Conservation (phyloP, 164 flowering plant species). For the Vitis labrusca region DNA sequence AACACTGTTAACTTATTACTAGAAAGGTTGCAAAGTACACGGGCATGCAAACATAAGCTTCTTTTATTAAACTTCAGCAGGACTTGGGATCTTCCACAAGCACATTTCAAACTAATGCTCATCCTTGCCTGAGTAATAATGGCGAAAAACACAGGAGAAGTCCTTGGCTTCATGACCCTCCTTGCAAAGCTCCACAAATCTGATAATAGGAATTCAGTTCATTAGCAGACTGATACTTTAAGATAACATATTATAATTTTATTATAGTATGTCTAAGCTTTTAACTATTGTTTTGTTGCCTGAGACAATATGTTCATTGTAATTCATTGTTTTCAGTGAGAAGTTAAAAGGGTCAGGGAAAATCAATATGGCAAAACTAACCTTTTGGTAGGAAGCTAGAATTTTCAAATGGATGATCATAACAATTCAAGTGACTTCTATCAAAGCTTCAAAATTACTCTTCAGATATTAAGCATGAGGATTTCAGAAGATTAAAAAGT, state of each 20-base stretch:
- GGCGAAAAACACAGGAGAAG: slow-evolving; percentile 67
- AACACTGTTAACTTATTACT: too few relatives aligned
- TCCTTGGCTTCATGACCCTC: slow-evolving; percentile 52
- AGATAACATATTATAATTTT: neutral
- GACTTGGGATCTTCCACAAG: neutral
- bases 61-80: too few relatives aligned
- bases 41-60: too few relatives aligned
- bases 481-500: neutral
- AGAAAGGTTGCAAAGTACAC: too few relatives aligned
- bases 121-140: slow-evolving; percentile 54
- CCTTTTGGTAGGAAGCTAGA: neutral
- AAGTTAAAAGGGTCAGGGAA: neutral
- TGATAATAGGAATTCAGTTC: slow-evolving; percentile 20
- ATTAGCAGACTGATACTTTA: neutral
- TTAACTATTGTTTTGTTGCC: neutral
- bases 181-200: slow-evolving; percentile 52
- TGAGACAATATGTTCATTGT: neutral
- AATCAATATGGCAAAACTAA: neutral
- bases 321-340: neutral
- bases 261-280: neutral
- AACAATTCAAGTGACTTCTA: neutral
- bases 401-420: neutral
- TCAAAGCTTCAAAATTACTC: neutral
- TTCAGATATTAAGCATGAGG: neutral
- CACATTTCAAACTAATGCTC: slow-evolving; percentile 23